Evolutionary conservation across 1,284 basidiomycete species (phyloP), one percentile per base, ranked within the genome.

Genomic region (Peniophora sp.): DNA sequence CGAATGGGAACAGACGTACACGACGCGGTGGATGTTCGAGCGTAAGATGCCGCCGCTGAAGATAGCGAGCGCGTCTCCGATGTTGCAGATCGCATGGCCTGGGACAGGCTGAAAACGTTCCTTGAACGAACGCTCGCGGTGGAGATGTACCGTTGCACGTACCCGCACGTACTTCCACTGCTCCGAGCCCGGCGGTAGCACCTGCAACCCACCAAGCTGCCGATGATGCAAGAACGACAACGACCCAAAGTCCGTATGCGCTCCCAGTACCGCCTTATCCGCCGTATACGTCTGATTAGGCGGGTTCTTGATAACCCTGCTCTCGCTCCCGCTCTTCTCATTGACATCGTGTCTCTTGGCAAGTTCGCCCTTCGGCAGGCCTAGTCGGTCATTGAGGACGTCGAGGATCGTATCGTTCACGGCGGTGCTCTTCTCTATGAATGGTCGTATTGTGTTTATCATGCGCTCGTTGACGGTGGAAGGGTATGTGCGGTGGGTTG

Each of bases 121-220:
- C 15, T 5, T n/a, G 11, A 32, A 47, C 17, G 15, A 20, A 9
- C 47, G 42, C 51, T 37, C 22, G 24, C 34, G 15, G 58, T 51
- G 48, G 57, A 10, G 48, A 81, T 82, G 18, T 8, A n/a, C 15
- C 5, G 37, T n/a, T 3, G 43, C 17, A 24, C 23, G 18, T 45
- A 24, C 69, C 43, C 76, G 75, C 52, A 87, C 71, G 54, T 85
- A 88, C 57, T 79, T 78, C 85, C 85, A 88, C 20, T 73, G 64
- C n/a, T 78, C 71, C 10, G 74, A 67, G 2, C 79, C 79, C 0
- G 83, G 83, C 1, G 76, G 74, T 39, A 86, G 69, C 1, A 88
- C 83, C 57, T 88, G 86, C 5, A 89, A 66, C 0, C 86, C 86
- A 2, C 85, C 85, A 0, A 88, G 73, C 14, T 75, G 75, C 61